Percentiles rank a stretch among this genome's conserved stretches.
Evolutionary conservation across 2,329 filamentous ascomycete genomes (phyloP).

Genomic region (Fusarium verrucosum): DNA sequence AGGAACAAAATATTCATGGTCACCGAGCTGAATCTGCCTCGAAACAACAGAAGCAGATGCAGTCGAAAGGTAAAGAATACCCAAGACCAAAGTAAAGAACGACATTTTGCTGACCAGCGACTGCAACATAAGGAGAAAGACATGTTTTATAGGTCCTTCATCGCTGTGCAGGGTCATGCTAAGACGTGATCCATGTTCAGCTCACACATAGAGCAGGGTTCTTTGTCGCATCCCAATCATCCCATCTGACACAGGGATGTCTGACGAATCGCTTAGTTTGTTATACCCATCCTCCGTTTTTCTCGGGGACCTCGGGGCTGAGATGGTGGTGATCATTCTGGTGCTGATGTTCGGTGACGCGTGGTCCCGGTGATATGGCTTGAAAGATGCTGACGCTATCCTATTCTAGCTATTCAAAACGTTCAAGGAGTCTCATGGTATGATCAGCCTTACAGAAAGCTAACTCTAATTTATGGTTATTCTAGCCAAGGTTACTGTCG

Average conservation of each 20-base stretch:
- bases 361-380: neutral
- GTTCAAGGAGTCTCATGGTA: neutral
- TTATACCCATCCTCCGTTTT: neutral
- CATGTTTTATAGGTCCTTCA: neutral
- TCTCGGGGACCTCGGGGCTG: neutral
- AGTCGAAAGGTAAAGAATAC: neutral
- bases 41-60: conserved; percentile 14
- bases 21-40: conserved; percentile 16
- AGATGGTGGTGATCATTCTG: neutral
- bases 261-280: neutral
- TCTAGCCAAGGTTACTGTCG: too few species aligned
- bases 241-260: too few species aligned
- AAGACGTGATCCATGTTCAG: neutral
- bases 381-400: neutral
- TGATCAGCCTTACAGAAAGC: neutral
- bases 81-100: neutral
- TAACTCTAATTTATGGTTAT: too few species aligned
- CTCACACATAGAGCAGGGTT: neutral
- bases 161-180: neutral
- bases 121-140: neutral
- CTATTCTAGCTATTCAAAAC: neutral
- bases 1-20: conserved; percentile 23
- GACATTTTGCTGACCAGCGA: neutral
- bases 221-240: neutral
- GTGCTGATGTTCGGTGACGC: neutral